These are phyloP conservation scores for Medicago lupulina DNA, from an alignment of 306 rosid species.

Conservation along the genomic window DNA sequence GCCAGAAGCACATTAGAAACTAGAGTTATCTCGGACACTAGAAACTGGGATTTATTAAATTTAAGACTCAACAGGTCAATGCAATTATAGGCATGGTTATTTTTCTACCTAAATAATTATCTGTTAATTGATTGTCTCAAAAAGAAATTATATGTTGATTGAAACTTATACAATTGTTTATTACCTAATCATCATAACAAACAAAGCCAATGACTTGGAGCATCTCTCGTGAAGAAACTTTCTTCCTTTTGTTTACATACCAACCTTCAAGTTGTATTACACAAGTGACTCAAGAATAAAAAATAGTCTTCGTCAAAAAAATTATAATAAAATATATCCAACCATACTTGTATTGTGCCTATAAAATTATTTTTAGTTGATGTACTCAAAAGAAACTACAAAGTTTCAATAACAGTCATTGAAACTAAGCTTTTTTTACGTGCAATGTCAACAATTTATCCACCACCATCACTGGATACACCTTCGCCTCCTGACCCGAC, in stretches of 20 bases:
- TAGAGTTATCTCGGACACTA: neutral
- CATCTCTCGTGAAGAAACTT: constrained; percentile 10
- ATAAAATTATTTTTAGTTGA: neutral
- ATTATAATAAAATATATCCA: neutral
- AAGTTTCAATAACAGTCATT: neutral
- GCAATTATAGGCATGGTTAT: constrained; percentile 2
- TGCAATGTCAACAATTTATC: neutral
- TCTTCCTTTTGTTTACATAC: constrained; percentile 7
- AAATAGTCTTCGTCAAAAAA: neutral
- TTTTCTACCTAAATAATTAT: neutral
- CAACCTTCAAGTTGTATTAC: neutral
- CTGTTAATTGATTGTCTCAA: neutral
- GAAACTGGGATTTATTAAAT: neutral
- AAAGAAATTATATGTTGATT: neutral
- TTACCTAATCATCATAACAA: neutral
- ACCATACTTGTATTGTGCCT: neutral
- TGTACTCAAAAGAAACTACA: neutral
- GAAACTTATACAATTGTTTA: neutral
- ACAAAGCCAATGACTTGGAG: constrained; percentile 4
- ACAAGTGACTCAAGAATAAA: neutral
- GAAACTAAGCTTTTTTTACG: neutral
- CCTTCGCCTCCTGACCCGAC: neutral
- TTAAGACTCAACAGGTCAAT: neutral
- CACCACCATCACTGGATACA: constrained; percentile 7
- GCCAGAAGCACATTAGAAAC: too few relatives aligned